These are phyloP conservation scores for Irpex sp. DNA, from an alignment of 1,284 basidiomycete species.

Conservation along the genomic window DNA sequence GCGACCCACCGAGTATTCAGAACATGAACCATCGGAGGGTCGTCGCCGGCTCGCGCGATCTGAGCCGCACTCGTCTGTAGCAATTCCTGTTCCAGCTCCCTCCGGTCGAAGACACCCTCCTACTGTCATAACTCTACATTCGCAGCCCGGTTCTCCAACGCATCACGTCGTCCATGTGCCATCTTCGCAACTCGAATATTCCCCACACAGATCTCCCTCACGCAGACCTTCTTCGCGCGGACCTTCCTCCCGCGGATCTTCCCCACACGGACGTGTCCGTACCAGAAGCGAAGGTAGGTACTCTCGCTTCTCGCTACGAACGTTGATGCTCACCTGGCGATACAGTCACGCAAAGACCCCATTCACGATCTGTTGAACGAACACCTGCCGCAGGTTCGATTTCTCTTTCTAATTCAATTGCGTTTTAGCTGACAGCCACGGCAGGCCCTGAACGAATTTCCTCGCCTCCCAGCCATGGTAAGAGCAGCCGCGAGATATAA, in stretches of 20 bases:
- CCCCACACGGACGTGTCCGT: neutral
- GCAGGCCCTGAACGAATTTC: neutral
- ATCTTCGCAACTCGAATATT: neutral
- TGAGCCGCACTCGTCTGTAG: neutral
- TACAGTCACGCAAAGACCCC: slow-evolving; percentile 1
- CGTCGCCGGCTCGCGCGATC: neutral
- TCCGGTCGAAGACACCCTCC: slow-evolving; percentile 9
- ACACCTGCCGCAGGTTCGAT: neutral
- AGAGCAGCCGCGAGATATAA: neutral
- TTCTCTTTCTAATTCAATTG: neutral
- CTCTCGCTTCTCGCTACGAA: neutral
- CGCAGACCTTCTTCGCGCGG: no score
- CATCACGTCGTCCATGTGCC: slow-evolving; percentile 7
- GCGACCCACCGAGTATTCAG: neutral
- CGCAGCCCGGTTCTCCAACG: neutral
- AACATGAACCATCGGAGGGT: slow-evolving; percentile 2
- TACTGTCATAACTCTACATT: slow-evolving; percentile 7
- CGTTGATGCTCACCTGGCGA: neutral
- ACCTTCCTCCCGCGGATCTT: neutral
- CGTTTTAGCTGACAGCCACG: neutral
- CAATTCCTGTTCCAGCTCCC: slow-evolving; percentile 9
- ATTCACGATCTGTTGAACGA: slow-evolving; percentile 1
- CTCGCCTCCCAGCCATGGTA: neutral
- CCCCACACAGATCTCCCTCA: no score
- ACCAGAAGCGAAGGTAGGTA: slow-evolving; percentile 11